Evolutionary conservation across 768 basidiomycete genomes (phyloP), one percentile per base, ranked within the genome.

Genomic region (Collybia sp.): DNA sequence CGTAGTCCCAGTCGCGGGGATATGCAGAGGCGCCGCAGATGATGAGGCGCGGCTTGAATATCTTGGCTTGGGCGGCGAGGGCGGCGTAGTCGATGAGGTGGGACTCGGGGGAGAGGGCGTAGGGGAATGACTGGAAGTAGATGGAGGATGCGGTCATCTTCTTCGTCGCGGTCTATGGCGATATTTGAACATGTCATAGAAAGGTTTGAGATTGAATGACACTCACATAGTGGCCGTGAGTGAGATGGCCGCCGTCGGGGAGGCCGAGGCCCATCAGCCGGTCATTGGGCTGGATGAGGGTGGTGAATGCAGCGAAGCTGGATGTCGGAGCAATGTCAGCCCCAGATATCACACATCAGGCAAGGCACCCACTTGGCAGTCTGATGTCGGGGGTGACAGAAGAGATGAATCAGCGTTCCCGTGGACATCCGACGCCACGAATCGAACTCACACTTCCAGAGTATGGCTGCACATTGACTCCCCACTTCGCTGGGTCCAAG

Each of bases 61-160:
- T 79, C 61, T 87, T 86, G 42, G 94, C 94, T 64, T 95, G 92
- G 50, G 79, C 73, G 43, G 82, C 79, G 58, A 99, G 80, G 19
- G 67, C 75, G 31, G 69, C 72, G 67, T 97, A 98, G 73, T 97
- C 94, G 56, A 99, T 82, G 54, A 95, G 76, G 62, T 96, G 86
- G 45, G 85, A 88, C 37, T 81, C 69, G 40, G 88, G 84, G 59
- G 85, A 79, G 48, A 94, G 83, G 40, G 77, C 82, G 58, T 98
- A 99, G 39, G 96, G 95, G 62, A 96, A 76, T 32, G 96, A 96
- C 65, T 98, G 94, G 87, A 98, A 99, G 76, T 98, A 98, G 72
- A 99, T 97, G 15, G 96, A 98, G 17, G 95, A 98, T 31, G 96
- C 92, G 30, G 96, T 97, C 85, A 99, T 98, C 72, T 99, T 98